Evolutionary conservation across 164 flowering plant species (phyloP).

Genomic region (Sextonia rubra): DNA sequence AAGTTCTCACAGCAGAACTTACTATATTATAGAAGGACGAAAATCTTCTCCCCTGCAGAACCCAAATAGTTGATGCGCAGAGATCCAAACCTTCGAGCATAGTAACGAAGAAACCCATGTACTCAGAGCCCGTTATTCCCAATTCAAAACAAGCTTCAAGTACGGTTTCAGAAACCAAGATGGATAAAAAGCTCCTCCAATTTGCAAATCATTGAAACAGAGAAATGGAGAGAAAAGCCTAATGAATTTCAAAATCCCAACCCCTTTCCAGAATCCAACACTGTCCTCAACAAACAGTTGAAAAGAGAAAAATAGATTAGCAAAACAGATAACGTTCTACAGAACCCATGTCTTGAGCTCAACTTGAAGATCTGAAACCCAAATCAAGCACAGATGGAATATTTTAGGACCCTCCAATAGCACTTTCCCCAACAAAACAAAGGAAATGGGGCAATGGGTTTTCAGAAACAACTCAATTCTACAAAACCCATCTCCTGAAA

Average conservation of each 20-base stretch:
- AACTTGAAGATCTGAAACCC: background rate
- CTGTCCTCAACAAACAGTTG: too few species aligned
- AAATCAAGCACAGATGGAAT: background rate
- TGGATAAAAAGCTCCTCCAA: too few species aligned
- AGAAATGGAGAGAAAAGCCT: background rate
- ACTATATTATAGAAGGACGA: background rate
- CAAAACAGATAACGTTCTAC: background rate
- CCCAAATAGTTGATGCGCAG: slow-evolving; percentile 2
- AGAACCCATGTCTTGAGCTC: background rate
- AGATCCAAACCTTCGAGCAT: background rate
- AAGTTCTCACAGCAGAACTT: background rate
- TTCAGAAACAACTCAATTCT: background rate
- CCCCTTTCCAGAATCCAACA: too few species aligned
- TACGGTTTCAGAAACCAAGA: background rate
- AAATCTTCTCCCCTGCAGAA: slow-evolving; percentile 3
- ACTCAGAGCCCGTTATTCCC: background rate
- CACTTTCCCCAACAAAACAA: background rate
- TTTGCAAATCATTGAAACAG: background rate
- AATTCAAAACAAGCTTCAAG: background rate
- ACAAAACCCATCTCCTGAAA: slow-evolving; percentile 3
- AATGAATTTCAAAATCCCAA: too few species aligned
- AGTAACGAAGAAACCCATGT: background rate
- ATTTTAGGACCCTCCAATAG: background rate
- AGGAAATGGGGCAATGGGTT: background rate
- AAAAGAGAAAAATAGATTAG: too few species aligned